Conservation (phyloP, 805 yeast species). For the Ogataea pilisensis region DNA sequence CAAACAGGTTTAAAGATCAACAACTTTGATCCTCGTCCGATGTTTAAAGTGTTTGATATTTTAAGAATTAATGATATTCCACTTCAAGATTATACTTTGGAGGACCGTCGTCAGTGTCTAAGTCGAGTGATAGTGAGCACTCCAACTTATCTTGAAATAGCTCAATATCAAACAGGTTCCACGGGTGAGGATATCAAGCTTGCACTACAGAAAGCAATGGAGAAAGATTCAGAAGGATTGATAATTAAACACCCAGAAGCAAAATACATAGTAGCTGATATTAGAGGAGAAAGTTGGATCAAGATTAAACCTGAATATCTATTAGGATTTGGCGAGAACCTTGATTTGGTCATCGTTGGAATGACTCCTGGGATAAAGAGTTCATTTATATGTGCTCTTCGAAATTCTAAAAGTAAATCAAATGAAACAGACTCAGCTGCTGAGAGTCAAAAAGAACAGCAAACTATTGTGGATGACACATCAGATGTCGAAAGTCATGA, state of each 20-base stretch:
- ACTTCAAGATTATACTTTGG: constrained; percentile 50
- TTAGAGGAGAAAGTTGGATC: constrained; percentile 63
- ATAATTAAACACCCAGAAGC: constrained; percentile 64
- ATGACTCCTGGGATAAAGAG: constrained; percentile 68
- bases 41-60: constrained; percentile 68
- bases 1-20: neutral
- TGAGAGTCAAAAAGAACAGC: constrained; percentile 18
- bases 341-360: constrained; percentile 79
- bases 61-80: constrained; percentile 64
- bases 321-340: constrained; percentile 79
- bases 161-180: constrained; percentile 37
- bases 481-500: neutral
- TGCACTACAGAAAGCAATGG: constrained; percentile 56
- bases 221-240: constrained; percentile 72
- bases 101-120: constrained; percentile 52
- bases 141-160: constrained; percentile 46
- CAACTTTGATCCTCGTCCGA: constrained; percentile 37
- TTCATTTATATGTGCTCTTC: constrained; percentile 69
- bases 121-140: constrained; percentile 39
- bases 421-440: neutral
- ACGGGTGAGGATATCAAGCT: constrained; percentile 49
- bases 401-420: constrained; percentile 23
- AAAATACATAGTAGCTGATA: constrained; percentile 55
- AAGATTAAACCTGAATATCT: constrained; percentile 90
- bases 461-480: constrained; percentile 19